Evolutionary conservation across 176 grass and related monocot species (phyloP).

Genomic region (Tillandsia leiboldiana): DNA sequence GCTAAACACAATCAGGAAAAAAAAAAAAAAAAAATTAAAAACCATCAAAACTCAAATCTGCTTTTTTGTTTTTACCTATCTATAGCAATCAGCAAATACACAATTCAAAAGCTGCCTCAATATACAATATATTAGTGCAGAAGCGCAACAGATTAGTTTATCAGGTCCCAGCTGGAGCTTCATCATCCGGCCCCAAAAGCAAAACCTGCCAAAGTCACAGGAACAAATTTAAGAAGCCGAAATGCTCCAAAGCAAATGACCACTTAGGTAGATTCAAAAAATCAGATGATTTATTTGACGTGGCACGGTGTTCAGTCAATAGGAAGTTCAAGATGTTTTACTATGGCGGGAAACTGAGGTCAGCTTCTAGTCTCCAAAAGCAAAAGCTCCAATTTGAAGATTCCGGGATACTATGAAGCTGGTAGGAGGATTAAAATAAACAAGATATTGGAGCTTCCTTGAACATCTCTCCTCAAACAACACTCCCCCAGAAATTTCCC

Average conservation of each 20-base stretch:
- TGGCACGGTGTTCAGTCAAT: too few species aligned
- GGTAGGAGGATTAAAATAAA: too few species aligned
- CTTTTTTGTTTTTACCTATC: constrained; percentile 33
- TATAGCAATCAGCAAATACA: constrained; percentile 26
- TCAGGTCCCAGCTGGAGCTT: constrained; percentile 26
- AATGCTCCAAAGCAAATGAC: neutral
- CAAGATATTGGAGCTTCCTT: too few species aligned
- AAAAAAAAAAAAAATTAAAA: constrained; percentile 14
- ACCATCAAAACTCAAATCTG: constrained; percentile 21
- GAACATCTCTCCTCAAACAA: too few species aligned
- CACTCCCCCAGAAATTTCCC: too few species aligned
- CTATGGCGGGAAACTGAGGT: neutral
- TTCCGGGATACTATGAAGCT: too few species aligned
- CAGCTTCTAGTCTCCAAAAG: too few species aligned
- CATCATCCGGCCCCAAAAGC: constrained; percentile 58
- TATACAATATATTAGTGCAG: constrained; percentile 26
- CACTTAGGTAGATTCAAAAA: neutral
- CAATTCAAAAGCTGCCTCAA: constrained; percentile 30
- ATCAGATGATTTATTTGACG: too few species aligned
- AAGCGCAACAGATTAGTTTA: constrained; percentile 5
- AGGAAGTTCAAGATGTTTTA: neutral
- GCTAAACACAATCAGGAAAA: constrained; percentile 22
- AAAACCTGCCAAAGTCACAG: constrained; percentile 31
- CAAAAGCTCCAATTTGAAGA: too few species aligned
- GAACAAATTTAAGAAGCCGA: neutral